Base-by-base conservation (phyloP, 257 asterid species). In the Cordia subcordata region DNA sequence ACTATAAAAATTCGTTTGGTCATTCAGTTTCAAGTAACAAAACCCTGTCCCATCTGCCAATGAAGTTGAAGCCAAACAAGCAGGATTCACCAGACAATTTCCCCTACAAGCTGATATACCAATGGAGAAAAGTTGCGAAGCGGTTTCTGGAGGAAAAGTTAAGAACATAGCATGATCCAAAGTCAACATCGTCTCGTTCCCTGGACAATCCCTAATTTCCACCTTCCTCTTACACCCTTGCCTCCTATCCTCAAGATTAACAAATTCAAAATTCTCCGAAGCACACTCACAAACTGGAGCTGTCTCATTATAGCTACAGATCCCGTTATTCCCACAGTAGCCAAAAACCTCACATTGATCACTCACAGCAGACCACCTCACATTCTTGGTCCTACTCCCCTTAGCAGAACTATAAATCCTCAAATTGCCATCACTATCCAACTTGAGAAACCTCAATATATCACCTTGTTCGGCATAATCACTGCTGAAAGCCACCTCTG, bases 281-380 rank as follows among this genome's bases (percentile, higher is more conserved):
- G 97, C 85, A 37, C 96, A 90, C 4, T 80, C 78, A 44, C 97
- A 90, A 14, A 73, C 65, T 0, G 96, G 96, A 13, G 71, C 64
- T 0, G 84, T 67, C 0, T 82, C 85, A 55, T 82, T 78, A 67
- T 87, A 87, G 58, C 96, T 78, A 53, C 97, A 90, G 16, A 90
- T 71, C 39, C 97, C 97, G 47, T 72, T 61, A 64, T 90, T 72
- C 60, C 97, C 97, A 74, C 97, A 90, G 66, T 57, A 90, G 8
- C 87, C 97, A 63, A 64, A 90, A 62, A 90, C 96, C 51, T 61
- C 79, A 57, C 97, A 90, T 46, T 86, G 97, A 78, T 90, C 85
- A 50, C 80, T 70, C 57, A 90, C 73, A 20, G 96, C 96, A 66
- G 97, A 80, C 97, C 97, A 90, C 54, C 79, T 81, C 63, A 65